A percentile compares a stretch with the other conserved stretches of the same genome.
These are phyloP conservation scores for Plasmodium inui DNA, from an alignment of 169 alveolate species.

Conservation along the genomic window DNA sequence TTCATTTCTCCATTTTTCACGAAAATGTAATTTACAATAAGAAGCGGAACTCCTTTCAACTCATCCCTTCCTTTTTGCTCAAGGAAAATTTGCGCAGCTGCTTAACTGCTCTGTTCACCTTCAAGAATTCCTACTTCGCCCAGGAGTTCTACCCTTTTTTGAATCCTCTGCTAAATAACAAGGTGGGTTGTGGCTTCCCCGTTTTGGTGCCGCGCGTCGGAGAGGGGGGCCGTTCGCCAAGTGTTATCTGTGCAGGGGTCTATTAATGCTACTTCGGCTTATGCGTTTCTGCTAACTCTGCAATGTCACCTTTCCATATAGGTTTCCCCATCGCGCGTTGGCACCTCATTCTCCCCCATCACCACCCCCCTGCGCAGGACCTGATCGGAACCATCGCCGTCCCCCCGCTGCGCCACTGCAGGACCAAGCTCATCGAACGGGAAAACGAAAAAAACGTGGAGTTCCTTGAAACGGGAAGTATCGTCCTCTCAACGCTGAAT, in stretches of 20 bases:
- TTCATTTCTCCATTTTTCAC: conserved; percentile 66
- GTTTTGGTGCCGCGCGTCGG: not conserved
- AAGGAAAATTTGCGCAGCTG: conserved; percentile 65
- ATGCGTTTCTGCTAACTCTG: not conserved
- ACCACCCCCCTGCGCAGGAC: conserved; percentile 17
- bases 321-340: not conserved
- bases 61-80: conserved; percentile 51
- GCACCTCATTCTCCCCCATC: not conserved
- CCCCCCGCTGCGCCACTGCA: conserved; percentile 67
- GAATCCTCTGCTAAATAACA: conserved; percentile 61
- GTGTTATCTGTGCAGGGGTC: not conserved
- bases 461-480: conserved; percentile 38
- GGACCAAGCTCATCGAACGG: conserved; percentile 50
- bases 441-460: conserved; percentile 58
- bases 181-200: conserved; percentile 15
- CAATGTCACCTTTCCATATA: not conserved
- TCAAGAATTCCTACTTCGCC: conserved; percentile 64
- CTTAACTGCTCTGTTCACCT: conserved; percentile 54
- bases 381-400: conserved; percentile 73
- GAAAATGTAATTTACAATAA: conserved; percentile 71
- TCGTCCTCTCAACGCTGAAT: conserved; percentile 38
- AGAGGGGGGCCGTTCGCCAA: not conserved
- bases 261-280: too few species aligned
- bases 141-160: conserved; percentile 70
- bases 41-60: conserved; percentile 38